Percentiles rank a stretch among this genome's conserved stretches.
phyloP scores from a whole-genome alignment of 2,329 filamentous ascomycete genomes.

The Fusarium scirpi region DNA sequence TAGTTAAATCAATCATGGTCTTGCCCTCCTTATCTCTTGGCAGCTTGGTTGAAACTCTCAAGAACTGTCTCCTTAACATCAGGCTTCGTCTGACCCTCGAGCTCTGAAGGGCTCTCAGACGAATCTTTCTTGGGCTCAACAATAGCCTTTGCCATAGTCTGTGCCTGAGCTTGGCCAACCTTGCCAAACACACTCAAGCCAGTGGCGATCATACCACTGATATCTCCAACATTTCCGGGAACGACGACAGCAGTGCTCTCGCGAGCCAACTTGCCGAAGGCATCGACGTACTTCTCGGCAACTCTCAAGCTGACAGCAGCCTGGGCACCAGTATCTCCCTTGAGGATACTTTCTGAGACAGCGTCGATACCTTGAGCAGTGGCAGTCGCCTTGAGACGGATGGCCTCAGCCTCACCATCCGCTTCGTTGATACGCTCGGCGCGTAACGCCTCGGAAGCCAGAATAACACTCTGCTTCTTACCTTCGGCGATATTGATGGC shows the following conservation, averaged over 20 bases:
- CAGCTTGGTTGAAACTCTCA: constrained; percentile 55
- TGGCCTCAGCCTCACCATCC: constrained; percentile 93
- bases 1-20: background rate
- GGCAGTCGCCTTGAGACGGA: constrained; percentile 84
- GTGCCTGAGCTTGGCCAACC: constrained; percentile 83
- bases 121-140: constrained; percentile 52
- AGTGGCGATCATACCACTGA: constrained; percentile 95
- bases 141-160: constrained; percentile 69
- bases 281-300: constrained; percentile 97
- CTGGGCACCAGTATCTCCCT: constrained; percentile 81
- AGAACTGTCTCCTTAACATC: constrained; percentile 56
- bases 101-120: constrained; percentile 28
- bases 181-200: constrained; percentile 96
- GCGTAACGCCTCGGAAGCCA: constrained; percentile 91
- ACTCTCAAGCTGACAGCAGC: constrained; percentile 87
- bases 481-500: constrained; percentile 99
- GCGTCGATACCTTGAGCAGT: constrained; percentile 90
- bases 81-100: constrained; percentile 32
- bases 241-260: constrained; percentile 97
- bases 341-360: constrained; percentile 79
- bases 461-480: constrained; percentile 94
- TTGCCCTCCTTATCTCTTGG: constrained; percentile 45
- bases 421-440: constrained; percentile 95
- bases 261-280: constrained; percentile 91
- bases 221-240: constrained; percentile 95